Evolutionary conservation across 192 early-diverging fungal genomes (phyloP), one percentile per base, ranked within the genome.

Genomic region (Rhizophagus clarus): DNA sequence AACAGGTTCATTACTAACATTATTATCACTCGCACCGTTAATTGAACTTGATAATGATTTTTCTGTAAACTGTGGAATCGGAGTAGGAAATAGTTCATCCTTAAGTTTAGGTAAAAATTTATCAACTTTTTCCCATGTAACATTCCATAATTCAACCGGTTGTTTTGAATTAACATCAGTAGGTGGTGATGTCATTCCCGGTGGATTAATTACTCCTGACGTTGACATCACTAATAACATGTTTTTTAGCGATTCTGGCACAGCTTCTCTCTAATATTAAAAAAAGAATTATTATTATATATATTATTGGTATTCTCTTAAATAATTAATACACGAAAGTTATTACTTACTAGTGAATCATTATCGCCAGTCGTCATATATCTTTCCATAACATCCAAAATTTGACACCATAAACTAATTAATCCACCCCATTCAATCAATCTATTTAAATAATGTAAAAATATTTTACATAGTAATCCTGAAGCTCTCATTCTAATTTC

Each of bases 191-290:
- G 34, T 4, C 64, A 42, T 66, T 75, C 31, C 62, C 66, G 75
- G 75, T 31, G 26, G 71, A 20, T 61, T 83, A 75, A 95, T 90
- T 9, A 89, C 84, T 37, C 90, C 92, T 12, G 93, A 93, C 0
- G 92, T 90, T 17, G 90, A 91, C 91, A 96, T 90, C 9, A 96
- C 94, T 9, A 95, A 86, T 22, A 96, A 82, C 88, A 94, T 92
- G 83, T 96, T 96, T 82, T 96, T 96, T 34, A 96, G 79, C 15
- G 90, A 90, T 80, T 96, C 95, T 0, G 87, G 83, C 10, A 96
- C 89, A 2, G 91, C 95, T 80, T 95, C 93, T 29, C 85, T 83
- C 92, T 94, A 80, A 24, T 40, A 26, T 24, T 0, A 10, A 31
- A 51, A 47, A 31, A 26, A 34, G 9, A 4, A 37, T n/a, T n/a